Conservation (phyloP, 352 stramenopile genomes). For the Phytophthora europaea region DNA sequence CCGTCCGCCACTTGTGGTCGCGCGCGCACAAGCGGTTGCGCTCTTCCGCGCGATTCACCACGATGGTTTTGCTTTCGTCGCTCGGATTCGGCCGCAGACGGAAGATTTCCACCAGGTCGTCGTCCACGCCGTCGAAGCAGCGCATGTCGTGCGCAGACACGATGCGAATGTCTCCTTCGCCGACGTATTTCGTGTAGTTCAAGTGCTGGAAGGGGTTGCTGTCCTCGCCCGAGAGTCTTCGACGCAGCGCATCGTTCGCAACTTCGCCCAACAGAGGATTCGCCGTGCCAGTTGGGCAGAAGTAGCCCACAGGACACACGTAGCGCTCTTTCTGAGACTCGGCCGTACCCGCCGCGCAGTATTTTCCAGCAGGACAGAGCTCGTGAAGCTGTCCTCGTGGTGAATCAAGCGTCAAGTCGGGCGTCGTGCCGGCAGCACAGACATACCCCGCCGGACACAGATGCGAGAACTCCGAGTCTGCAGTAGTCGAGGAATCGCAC, state of each 20-base stretch:
- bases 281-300: constrained; percentile 95
- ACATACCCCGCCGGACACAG: constrained; percentile 94
- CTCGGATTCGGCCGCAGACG: constrained; percentile 25
- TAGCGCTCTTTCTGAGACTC: constrained; percentile 81
- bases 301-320: constrained; percentile 93
- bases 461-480: constrained; percentile 74
- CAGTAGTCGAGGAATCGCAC: constrained; percentile 93
- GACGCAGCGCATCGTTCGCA: constrained; percentile 91
- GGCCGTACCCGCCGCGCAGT: constrained; percentile 90
- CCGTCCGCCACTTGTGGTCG: constrained; percentile 95
- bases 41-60: constrained; percentile 76
- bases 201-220: constrained; percentile 81
- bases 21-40: constrained; percentile 88
- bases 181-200: constrained; percentile 91
- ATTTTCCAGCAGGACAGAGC: constrained; percentile 92
- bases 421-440: constrained; percentile 95
- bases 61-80: constrained; percentile 24
- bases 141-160: constrained; percentile 92
- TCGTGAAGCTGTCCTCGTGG: constrained; percentile 89
- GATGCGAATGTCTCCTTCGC: constrained; percentile 87
- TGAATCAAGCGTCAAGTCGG: constrained; percentile 91
- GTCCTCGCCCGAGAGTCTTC: constrained; percentile 65
- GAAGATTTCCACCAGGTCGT: constrained; percentile 76
- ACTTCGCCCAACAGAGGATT: constrained; percentile 89
- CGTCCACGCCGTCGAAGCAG: constrained; percentile 92